phyloP scores from a whole-genome alignment of 2,329 filamentous ascomycete genomes.

The Phaeosphaeria sp. region DNA sequence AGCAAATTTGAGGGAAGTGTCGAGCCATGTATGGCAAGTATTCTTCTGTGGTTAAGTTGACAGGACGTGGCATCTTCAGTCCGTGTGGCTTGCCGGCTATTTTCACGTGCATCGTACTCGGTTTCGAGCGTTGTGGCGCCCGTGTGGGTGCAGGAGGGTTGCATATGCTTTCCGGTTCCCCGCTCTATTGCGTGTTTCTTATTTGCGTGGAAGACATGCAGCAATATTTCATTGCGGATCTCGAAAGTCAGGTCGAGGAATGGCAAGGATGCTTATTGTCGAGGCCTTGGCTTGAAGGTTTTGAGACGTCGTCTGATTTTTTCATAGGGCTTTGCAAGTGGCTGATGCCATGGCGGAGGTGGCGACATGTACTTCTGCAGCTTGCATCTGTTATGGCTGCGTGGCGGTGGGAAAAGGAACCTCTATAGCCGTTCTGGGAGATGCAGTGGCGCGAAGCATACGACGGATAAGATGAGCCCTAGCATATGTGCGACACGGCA shows the following conservation, averaged over 20 bases:
- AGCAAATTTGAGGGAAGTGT: constrained; percentile 7
- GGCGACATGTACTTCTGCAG: constrained; percentile 6
- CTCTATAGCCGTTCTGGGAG: constrained; percentile 4
- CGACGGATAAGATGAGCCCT: not conserved
- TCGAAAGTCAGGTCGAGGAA: constrained; percentile 15
- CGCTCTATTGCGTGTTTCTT: not conserved
- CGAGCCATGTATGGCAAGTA: constrained; percentile 7
- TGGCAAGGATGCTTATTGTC: constrained; percentile 1
- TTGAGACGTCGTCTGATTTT: not conserved
- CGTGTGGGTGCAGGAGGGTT: not conserved
- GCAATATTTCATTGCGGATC: constrained; percentile 14
- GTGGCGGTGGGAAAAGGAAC: constrained; percentile 3
- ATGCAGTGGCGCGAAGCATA: constrained; percentile 5
- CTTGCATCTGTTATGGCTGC: constrained; percentile 5
- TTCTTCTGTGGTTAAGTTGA: constrained; percentile 5
- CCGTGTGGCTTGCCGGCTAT: not conserved
- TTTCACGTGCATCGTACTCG: constrained; percentile 1
- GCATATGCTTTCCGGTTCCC: not conserved
- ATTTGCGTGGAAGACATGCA: constrained; percentile 2
- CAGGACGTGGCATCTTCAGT: constrained; percentile 1
- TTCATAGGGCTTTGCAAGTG: not conserved
- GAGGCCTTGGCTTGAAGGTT: not conserved
- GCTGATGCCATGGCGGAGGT: not conserved
- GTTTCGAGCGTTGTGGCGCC: not conserved
- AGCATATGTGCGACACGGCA: not conserved